Base-by-base conservation (phyloP, 768 basidiomycete species). In the Lentinula guzmanii region DNA sequence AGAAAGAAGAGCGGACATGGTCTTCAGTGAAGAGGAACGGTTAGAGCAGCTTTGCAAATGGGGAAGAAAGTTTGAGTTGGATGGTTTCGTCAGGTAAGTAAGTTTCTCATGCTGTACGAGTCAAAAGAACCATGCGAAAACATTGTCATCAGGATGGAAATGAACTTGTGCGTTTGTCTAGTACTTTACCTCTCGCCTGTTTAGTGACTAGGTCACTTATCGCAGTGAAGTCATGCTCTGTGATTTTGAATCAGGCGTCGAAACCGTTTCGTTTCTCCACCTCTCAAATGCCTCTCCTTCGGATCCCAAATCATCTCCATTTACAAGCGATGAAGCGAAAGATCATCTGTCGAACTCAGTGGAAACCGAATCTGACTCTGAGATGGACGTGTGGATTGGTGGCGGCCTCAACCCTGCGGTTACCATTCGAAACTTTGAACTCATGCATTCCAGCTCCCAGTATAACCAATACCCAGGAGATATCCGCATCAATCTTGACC, bases 141-240 rank as follows among this genome's bases (percentile, higher is more conserved):
- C 24, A 37, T 43, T 7, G 5, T 56, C 6, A 41, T 21, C 11
- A 80, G 77, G 62, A 80, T 80, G 80, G 77, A 80, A 72, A 75
- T 77, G 73, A 74, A 79, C 63, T 81, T 83, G 79, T 81, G 62
- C 65, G 79, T 70, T 5, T 28, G 21, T 48, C 21, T 18, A 28
- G 13, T 1, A 16, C 39, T 18, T 58, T 5, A 3, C 13, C 24
- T 28, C 16, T 11, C 4, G 24, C 33, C 33, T 24, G 5, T 5
- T 16, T 52, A 31, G 10, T 13, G 5, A 50, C 50, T 21, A 8
- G 9, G 35, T 31, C 35, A 11, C 37, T 50, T 21, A 28, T 51
- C 21, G 4, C 58, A 82, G 79, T 61, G 82, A 83, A 66, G 68
- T 80, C 15, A 79, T 80, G 75, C 68, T 81, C 7, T 82, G 81